Evolutionary conservation across 257 asterid species (phyloP).

Genomic region (Coffea eugenioides): DNA sequence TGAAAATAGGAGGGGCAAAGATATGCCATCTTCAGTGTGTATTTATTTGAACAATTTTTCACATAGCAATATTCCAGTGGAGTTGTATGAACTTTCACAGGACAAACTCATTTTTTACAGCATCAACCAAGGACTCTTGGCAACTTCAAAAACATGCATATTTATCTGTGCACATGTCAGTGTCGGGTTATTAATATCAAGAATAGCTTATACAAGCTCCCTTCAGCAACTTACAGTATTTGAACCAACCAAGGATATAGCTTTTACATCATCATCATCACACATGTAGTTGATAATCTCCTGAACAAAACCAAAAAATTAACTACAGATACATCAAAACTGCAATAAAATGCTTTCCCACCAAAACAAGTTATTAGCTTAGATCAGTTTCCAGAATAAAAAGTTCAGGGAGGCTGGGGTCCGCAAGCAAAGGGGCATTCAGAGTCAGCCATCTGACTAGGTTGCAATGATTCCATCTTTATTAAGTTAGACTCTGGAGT

Average conservation of each 20-base stretch:
- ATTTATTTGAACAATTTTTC: background rate
- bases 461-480: background rate
- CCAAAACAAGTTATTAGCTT: background rate
- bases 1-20: background rate
- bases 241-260: slow-evolving; percentile 40
- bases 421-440: background rate
- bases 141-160: background rate
- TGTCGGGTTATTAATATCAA: background rate
- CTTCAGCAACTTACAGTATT: slow-evolving; percentile 27
- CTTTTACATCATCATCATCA: slow-evolving; percentile 44
- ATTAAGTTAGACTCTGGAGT: background rate
- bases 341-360: background rate
- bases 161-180: background rate
- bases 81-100: background rate
- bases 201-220: slow-evolving; percentile 4
- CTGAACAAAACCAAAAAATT: slow-evolving; percentile 21
- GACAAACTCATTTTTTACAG: background rate
- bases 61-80: background rate
- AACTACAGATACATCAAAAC: background rate
- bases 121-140: background rate
- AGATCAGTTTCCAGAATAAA: background rate
- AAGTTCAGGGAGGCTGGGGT: background rate
- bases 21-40: background rate
- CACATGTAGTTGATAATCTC: slow-evolving; percentile 38
- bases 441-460: background rate